Evolutionary conservation across 1,284 basidiomycete species (phyloP), one percentile per base, ranked within the genome.

Genomic region (Ustilago lituana): DNA sequence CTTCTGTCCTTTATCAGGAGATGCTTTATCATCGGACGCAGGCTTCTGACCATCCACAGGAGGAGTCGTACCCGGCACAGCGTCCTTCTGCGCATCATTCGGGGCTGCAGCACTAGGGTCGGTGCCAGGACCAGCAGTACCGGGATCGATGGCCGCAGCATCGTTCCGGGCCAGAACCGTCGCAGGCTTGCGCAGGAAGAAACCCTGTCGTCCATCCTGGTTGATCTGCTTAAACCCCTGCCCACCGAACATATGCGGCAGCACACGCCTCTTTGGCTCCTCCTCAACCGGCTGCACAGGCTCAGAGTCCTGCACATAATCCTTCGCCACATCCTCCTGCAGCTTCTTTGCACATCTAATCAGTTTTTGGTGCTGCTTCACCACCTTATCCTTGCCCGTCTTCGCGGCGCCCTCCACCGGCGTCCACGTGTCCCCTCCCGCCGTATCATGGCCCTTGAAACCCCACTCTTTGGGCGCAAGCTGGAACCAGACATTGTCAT

Each of bases 391-490:
- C 32, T 44, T 54, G 0, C 9, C 31, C 6, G 26, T 36, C n/a
- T 36, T 14, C 0, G 35, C 36, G 0, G 14, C 23, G 2, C 39
- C 22, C 0, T n/a, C 12, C 2, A 12, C 26, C 1, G 38, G 48
- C 0, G 1, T 24, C 62, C 62, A 65, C 7, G 46, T 54, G 12
- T 59, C 47, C 5, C 10, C 26, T 3, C 15, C 50, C 1, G 38
- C 19, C 0, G 15, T 12, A 14, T 53, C 32, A 37, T 57, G 53
- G 2, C 39, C 50, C 7, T 48, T 33, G 20, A 65, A 65, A 5
- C 62, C 62, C 62, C 62, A 65, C 2, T 39, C 31, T 8, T 32
- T 36, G 1, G 62, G 62, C 0, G 23, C 12, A 19, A 65, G 62
- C 2, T 38, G 32, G 1, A 36, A 32, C 55, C 50, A 55, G 1